Evolutionary conservation across 1,284 basidiomycete genomes (phyloP), one percentile per base, ranked within the genome.

Genomic region (Malassezia vespertilionis): DNA sequence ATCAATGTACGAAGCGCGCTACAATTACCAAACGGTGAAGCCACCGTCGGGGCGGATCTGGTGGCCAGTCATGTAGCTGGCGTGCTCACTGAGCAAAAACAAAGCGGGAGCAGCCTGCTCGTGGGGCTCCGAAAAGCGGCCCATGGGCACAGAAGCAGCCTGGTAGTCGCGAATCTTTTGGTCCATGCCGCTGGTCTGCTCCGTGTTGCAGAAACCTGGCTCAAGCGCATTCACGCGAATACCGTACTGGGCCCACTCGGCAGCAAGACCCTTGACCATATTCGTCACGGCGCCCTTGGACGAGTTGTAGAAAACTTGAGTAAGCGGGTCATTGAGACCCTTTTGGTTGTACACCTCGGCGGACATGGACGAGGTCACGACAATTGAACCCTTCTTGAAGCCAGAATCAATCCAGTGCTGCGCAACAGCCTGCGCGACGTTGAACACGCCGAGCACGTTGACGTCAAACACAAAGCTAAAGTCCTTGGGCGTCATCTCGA

Each of bases 381-480:
- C 62, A 33, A 71, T 71, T 38, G 58, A 57, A 33, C 69, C 69
- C 57, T 67, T 63, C 61, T 67, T 65, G 52, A 48, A 63, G 40
- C 63, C 61, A 11, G 52, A 57, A 54, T 70, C 58, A 47, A 63
- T 58, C 69, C 69, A 71, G 54, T 67, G 58, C 48, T 63, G 54
- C n/a, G 64, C 69, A 23, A 63, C 57, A 2, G 62, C 63, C 58
- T 70, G 61, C 55, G 54, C 54, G 14, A 57, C 52, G 61, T 71
- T 71, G 60, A 71, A 71, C 37, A 69, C 69, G 38, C 69, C 69
- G 33, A 71, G 58, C 14, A 71, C 69, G 52, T 71, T 71, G 47
- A 65, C 62, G 54, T 67, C 54, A 57, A 65, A 71, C 22, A 71
- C 64, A 53, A 66, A 63, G 51, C 59, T 53, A 58, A 66, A 68